Percentiles rank a stretch among this genome's conserved stretches.
Conservation (phyloP, 1,284 basidiomycete genomes). For the Ustilago loliicola region DNA sequence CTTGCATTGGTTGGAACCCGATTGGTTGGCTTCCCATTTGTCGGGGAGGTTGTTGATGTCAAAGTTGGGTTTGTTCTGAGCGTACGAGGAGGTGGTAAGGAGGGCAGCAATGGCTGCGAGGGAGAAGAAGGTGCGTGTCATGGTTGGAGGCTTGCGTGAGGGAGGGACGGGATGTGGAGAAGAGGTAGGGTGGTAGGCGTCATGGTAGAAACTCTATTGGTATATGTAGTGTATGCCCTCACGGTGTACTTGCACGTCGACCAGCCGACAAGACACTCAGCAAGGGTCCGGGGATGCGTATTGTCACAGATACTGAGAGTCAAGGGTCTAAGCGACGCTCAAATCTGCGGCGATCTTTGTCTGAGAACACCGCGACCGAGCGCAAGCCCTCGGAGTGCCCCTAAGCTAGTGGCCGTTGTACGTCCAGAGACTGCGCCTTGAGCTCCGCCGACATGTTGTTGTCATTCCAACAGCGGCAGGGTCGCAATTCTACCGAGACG, state of each 20-base stretch:
- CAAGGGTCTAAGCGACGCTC: not conserved
- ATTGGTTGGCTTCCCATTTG: constrained; percentile 63
- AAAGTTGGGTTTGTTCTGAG: constrained; percentile 56
- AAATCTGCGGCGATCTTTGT: not conserved
- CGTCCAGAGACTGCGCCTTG: not conserved
- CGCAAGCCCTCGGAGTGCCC: not conserved
- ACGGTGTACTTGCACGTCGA: not conserved
- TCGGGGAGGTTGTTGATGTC: constrained; percentile 56
- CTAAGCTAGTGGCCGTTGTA: not conserved
- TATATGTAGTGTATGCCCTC: not conserved
- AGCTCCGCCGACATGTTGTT: not conserved
- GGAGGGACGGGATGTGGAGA: not conserved
- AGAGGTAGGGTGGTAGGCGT: not conserved
- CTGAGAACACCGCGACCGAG: not conserved
- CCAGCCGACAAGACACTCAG: not conserved
- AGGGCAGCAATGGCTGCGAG: constrained; percentile 11
- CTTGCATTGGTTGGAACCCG: constrained; percentile 63
- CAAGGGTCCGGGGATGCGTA: not conserved
- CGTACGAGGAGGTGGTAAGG: constrained; percentile 12
- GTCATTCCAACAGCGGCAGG: constrained; percentile 4
- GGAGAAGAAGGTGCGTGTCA: constrained; percentile 27
- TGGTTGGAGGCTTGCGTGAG: not conserved
- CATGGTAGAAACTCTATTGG: not conserved
- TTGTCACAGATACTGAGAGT: not conserved
- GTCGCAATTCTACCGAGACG: not conserved